Conservation (phyloP, 2,329 filamentous ascomycete genomes). For the Seiridium cupressi region DNA sequence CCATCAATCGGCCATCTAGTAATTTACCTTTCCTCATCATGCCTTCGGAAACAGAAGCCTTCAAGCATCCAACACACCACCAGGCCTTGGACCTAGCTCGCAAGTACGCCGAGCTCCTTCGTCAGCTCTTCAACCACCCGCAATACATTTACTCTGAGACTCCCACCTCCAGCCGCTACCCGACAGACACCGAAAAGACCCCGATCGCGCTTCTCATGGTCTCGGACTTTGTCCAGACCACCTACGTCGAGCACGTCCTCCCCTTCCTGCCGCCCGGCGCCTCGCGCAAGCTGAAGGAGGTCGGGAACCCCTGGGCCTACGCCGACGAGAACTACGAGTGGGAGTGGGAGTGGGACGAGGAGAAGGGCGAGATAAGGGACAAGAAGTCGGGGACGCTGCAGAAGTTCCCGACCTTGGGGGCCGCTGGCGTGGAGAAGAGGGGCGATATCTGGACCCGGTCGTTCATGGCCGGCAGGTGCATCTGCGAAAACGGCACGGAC, state of each 20-base stretch:
- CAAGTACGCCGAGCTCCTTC: constrained; percentile 22
- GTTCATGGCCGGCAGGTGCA: constrained; percentile 24
- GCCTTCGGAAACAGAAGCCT: background rate
- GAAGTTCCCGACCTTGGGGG: constrained; percentile 19
- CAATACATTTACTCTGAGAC: constrained; percentile 21
- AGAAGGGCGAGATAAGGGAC: constrained; percentile 17
- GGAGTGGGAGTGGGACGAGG: constrained; percentile 27
- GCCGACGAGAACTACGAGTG: constrained; percentile 22
- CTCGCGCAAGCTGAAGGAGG: constrained; percentile 24
- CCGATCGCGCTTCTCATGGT: constrained; percentile 19
- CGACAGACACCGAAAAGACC: constrained; percentile 18
- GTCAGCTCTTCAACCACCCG: constrained; percentile 22
- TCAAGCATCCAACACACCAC: constrained; percentile 17
- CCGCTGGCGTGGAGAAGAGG: constrained; percentile 8
- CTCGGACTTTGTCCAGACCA: constrained; percentile 27
- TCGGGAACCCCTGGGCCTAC: constrained; percentile 28
- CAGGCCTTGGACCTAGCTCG: constrained; percentile 21
- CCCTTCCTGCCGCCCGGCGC: constrained; percentile 26
- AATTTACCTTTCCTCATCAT: background rate
- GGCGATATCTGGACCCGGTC: constrained; percentile 16
- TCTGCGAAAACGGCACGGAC: constrained; percentile 26
- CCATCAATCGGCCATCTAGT: background rate
- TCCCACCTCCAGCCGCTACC: constrained; percentile 19
- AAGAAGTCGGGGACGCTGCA: constrained; percentile 13
- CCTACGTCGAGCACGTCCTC: constrained; percentile 24